Conservation (phyloP, 169 alveolate genomes). For the Cryptosporidium ryanae region DNA sequence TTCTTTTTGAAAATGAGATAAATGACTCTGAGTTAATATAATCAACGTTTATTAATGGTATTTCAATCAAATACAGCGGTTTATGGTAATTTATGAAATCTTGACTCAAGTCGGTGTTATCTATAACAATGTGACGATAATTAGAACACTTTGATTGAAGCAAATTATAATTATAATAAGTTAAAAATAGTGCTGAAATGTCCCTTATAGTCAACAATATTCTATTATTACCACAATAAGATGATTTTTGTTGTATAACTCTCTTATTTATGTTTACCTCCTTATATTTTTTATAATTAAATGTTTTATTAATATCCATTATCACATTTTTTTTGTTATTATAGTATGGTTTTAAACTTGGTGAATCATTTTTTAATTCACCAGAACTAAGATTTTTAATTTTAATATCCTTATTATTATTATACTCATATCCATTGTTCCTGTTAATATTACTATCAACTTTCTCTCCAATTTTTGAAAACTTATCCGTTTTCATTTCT, state of each 20-base stretch:
- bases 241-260: conserved; percentile 11
- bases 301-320: not conserved
- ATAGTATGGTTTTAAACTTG: too few relatives aligned
- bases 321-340: too few relatives aligned
- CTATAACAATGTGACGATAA: not conserved
- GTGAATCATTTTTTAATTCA: too few relatives aligned
- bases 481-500: too few relatives aligned
- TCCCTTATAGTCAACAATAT: conserved; percentile 9
- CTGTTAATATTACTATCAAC: too few relatives aligned
- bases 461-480: too few relatives aligned
- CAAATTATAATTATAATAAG: conserved; percentile 14
- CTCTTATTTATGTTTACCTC: conserved; percentile 19
- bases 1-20: not conserved
- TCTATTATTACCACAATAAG: not conserved
- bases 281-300: conserved; percentile 2
- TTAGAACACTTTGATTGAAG: not conserved
- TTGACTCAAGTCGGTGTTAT: not conserved
- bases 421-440: too few relatives aligned
- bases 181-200: conserved; percentile 27
- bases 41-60: conserved; percentile 16
- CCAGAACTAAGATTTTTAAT: too few relatives aligned
- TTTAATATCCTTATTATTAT: too few relatives aligned
- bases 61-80: conserved; percentile 42
- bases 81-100: conserved; percentile 21
- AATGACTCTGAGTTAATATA: not conserved